Conservation (phyloP, 148 eudicot genomes). For the Arbutus unedo region DNA sequence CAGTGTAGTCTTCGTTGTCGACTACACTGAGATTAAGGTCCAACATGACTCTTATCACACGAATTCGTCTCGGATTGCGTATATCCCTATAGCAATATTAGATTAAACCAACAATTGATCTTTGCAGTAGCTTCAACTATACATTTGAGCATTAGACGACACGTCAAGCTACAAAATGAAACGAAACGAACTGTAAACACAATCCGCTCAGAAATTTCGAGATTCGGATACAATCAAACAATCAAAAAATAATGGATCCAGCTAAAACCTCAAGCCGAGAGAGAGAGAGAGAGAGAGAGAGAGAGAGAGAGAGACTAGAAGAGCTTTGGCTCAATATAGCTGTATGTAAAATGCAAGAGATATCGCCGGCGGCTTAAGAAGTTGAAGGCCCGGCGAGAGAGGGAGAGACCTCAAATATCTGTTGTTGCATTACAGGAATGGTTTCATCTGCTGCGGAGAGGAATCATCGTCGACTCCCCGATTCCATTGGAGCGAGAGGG, state of each 20-base stretch:
- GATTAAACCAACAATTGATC: background rate
- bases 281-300: background rate
- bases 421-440: background rate
- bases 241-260: background rate
- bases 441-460: background rate
- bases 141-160: background rate
- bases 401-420: background rate
- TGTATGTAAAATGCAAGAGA: too few species aligned
- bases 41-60: conserved; percentile 13
- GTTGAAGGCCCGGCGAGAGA: background rate
- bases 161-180: background rate
- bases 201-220: background rate
- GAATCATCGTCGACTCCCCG: background rate
- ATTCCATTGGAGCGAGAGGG: background rate
- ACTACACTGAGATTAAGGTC: conserved; percentile 17
- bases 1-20: background rate
- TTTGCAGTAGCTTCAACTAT: background rate
- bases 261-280: background rate
- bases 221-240: background rate
- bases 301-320: background rate
- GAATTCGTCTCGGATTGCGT: background rate
- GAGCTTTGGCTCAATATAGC: background rate
- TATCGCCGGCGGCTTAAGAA: too few species aligned
- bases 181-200: conserved; percentile 2
- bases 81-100: background rate